Evolutionary conservation across 495 filamentous ascomycete genomes (phyloP), one percentile per base, ranked within the genome.

Genomic region (Aspergillus bridgeri): DNA sequence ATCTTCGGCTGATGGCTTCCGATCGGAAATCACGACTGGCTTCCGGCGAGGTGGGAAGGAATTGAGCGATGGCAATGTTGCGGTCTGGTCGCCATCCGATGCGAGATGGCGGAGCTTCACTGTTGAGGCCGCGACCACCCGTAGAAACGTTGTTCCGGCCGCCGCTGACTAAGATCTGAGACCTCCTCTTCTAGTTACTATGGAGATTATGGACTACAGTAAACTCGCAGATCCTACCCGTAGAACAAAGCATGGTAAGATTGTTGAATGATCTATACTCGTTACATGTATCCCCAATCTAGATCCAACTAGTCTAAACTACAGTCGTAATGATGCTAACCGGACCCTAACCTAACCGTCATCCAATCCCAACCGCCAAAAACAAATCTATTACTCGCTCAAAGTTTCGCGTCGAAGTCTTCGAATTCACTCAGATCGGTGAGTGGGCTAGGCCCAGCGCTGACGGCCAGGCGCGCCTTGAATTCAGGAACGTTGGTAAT

Each of bases 351-450:
- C 3, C 17, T 24, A 29, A 21, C 19, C 20, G 38, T 5, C 38
- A 29, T 44, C 13, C 29, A 44, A 20, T 24, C 19, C 42, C 6
- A 19, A 5, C 29, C 19, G 22, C 2, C 19, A 51, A 33, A 29
- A 19, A 44, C 23, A 20, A 18, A 24, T 46, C 25, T 44, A 48
- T 29, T 24, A 15, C 38, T 49, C n/a, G 17, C 52, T 80, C 70
- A 90, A 48, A 94, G 81, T 75, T 94, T 94, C 13, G 88, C 72
- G 51, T 86, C 88, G 60, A 85, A 73, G 58, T 96, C 92, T 71
- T 93, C 89, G 65, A 88, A 96, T 56, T 90, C 89, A 60, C 76
- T 88, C 49, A 97, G 74, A 65, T 91, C 84, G 53, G 75, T 83
- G n/a, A 90, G 80, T 1, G 92, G 82, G 53, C 77, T 79, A 1